Evolutionary conservation across 164 flowering plant species (phyloP).

Genomic region (Hamamelis virginiana): DNA sequence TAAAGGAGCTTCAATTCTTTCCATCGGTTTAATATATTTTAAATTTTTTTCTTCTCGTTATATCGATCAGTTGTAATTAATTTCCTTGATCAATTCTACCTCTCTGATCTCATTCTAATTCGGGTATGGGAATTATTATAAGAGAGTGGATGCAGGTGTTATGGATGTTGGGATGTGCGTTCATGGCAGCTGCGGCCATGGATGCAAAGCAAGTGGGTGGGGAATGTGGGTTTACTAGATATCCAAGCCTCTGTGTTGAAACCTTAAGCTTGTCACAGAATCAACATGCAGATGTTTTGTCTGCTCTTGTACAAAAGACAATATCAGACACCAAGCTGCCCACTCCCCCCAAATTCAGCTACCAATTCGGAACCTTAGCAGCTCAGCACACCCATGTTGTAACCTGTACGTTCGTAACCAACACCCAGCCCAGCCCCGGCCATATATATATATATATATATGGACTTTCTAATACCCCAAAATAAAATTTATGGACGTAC

Average conservation of each 20-base stretch:
- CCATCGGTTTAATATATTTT: too few relatives aligned
- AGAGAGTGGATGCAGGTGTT: neutral
- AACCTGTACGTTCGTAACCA: constrained; percentile 19
- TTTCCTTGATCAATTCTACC: too few relatives aligned
- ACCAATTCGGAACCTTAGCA: neutral
- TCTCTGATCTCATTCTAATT: too few relatives aligned
- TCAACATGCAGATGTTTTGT: constrained; percentile 19
- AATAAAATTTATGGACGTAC: too few relatives aligned
- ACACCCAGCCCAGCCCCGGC: too few relatives aligned
- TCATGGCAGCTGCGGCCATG: neutral
- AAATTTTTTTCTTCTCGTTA: too few relatives aligned
- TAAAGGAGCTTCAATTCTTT: too few relatives aligned
- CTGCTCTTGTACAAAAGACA: constrained; percentile 35
- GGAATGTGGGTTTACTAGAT: constrained; percentile 36
- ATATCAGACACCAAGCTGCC: constrained; percentile 30
- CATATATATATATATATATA: too few relatives aligned
- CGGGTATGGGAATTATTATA: neutral
- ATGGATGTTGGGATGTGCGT: neutral
- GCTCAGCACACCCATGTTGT: constrained; percentile 6
- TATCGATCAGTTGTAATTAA: too few relatives aligned
- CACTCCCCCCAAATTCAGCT: constrained; percentile 8
- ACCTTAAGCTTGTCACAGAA: constrained; percentile 16
- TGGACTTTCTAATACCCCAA: too few relatives aligned
- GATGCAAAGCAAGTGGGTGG: neutral
- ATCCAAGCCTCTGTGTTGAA: constrained; percentile 35